A percentile compares a stretch with the other conserved stretches of the same genome.
These are phyloP conservation scores for Canariomyces notabilis DNA, from an alignment of 2,329 filamentous ascomycete genomes.

Conservation along the genomic window DNA sequence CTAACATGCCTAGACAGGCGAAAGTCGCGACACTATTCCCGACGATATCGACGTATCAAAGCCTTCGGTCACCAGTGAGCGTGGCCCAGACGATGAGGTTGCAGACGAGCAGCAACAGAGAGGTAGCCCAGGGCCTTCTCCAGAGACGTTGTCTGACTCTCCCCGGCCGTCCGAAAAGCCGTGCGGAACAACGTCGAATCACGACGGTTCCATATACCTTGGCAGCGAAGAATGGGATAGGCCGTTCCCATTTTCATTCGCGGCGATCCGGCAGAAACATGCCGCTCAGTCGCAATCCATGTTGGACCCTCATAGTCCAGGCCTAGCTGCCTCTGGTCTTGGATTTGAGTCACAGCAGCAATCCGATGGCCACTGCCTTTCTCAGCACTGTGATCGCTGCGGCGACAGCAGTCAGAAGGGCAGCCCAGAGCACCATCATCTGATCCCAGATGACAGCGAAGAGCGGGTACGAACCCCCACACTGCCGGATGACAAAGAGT, in stretches of 20 bases:
- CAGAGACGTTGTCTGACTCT: neutral
- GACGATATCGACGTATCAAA: neutral
- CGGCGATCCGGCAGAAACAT: slow-evolving; percentile 1
- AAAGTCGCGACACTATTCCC: neutral
- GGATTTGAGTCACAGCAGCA: no score
- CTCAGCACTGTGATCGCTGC: no score
- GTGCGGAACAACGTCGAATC: slow-evolving; percentile 3
- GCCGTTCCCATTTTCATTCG: slow-evolving; percentile 1
- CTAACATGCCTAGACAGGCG: neutral
- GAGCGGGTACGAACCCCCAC: no score
- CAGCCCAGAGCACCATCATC: no score
- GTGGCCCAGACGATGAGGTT: neutral
- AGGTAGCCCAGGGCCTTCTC: neutral
- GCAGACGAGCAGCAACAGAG: neutral
- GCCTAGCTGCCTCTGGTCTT: no score
- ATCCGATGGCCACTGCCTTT: no score
- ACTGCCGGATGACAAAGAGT: no score
- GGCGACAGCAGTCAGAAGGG: no score
- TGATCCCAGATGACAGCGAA: no score
- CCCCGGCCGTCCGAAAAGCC: slow-evolving; percentile 1
- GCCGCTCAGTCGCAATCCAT: neutral
- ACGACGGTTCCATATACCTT: slow-evolving; percentile 3
- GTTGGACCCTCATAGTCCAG: no score
- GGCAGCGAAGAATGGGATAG: neutral
- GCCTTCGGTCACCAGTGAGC: neutral